Base-by-base conservation (phyloP, 306 rosid species). In the Rubus parviflorus region DNA sequence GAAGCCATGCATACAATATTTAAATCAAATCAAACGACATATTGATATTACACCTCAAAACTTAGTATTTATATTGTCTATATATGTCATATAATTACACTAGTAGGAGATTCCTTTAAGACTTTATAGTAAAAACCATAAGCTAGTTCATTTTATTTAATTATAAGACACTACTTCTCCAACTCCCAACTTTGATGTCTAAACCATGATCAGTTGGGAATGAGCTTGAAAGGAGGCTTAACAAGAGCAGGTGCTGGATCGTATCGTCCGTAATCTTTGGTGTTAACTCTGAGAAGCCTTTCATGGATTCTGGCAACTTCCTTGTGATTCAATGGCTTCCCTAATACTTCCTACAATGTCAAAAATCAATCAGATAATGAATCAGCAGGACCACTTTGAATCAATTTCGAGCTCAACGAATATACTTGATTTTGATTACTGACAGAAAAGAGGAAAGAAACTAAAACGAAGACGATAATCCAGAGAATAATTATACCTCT, bases 161-260 rank as follows among this genome's bases (percentile, higher is more conserved):
- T 38, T 43, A 64, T 64, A 16, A 63, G 22, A 63, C 4, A 42
- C 19, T n/a, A 66, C 71, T 42, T 1, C 35, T 20, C 35, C 51
- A 66, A n/a, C 71, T 8, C 10, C 52, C 71, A 66, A 41, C 51
- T 70, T 49, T 48, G 45, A 48, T 49, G 57, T 41, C 22, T 56
- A 56, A 56, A 30, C 47, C 58, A 45, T 74, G 43, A 70, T 88
- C 82, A 94, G 87, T 94, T 95, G 38, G 93, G 99, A 38, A 95
- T 92, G 87, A 90, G 97, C 93, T 95, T 95, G 92, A 79, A 95
- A 81, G 94, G 97, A 83, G 99, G 99, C 85, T 95, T 92, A 14
- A 92, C 89, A 75, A 95, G 82, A 62, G 93, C 70, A 71, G 99
- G 97, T 0, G 99, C 42, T 51, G 99, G 97, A 82, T 95, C 93